Conservation (phyloP, 164 flowering plant species). For the Piper betle region DNA sequence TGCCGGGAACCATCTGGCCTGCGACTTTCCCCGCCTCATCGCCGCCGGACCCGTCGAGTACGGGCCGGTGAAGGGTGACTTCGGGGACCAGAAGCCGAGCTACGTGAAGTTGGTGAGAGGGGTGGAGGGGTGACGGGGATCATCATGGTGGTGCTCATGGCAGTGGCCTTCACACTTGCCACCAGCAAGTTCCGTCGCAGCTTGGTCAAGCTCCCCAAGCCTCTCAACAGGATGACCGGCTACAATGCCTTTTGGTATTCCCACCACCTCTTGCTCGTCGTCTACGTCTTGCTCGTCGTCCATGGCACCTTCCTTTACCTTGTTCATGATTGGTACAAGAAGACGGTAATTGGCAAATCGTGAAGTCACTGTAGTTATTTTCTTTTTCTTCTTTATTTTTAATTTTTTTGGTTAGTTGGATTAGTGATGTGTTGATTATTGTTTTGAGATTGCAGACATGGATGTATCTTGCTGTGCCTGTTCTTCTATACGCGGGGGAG, state of each 20-base stretch:
- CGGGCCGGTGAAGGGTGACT: constrained; percentile 19
- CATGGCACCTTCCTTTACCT: constrained; percentile 78
- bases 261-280: constrained; percentile 77
- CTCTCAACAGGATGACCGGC: constrained; percentile 80
- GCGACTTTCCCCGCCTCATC: constrained; percentile 78
- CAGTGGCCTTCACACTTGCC: constrained; percentile 76
- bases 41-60: constrained; percentile 16
- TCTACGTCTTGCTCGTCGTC: constrained; percentile 70
- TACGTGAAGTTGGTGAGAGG: constrained; percentile 49
- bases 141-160: constrained; percentile 69
- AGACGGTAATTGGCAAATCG: constrained; percentile 43
- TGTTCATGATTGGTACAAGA: constrained; percentile 64
- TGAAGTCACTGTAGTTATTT: no score
- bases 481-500: constrained; percentile 75
- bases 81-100: constrained; percentile 42
- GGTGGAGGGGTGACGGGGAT: constrained; percentile 67
- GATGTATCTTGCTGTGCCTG: constrained; percentile 92
- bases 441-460: constrained; percentile 54
- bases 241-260: constrained; percentile 98
- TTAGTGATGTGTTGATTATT: not conserved
- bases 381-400: no score
- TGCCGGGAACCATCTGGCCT: constrained; percentile 77
- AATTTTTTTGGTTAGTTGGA: no score
- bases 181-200: constrained; percentile 82
- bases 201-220: constrained; percentile 76